Conservation (phyloP, 805 yeast species). For the Wickerhamomyces bovis region DNA sequence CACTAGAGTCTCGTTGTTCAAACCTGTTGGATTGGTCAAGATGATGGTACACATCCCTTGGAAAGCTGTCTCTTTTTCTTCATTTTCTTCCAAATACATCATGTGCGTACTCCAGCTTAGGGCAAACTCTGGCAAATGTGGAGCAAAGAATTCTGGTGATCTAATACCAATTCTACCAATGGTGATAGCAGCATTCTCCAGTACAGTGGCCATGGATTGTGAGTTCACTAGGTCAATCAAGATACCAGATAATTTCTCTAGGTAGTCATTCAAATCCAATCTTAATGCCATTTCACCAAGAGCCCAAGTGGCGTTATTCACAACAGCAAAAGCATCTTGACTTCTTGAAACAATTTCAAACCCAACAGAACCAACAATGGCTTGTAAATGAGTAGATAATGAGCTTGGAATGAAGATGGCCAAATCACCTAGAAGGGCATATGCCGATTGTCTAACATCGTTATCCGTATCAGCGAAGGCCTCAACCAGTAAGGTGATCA, state of each 20-base stretch:
- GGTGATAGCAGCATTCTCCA: conserved; percentile 86
- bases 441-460: conserved; percentile 92
- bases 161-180: conserved; percentile 77
- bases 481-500: conserved; percentile 58
- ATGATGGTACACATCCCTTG: conserved; percentile 75
- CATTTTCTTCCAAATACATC: conserved; percentile 64
- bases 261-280: conserved; percentile 43
- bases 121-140: conserved; percentile 52
- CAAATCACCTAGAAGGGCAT: conserved; percentile 87
- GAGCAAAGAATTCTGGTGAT: conserved; percentile 52
- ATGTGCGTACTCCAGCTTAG: conserved; percentile 68
- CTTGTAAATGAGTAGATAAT: conserved; percentile 36
- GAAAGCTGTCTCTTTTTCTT: conserved; percentile 84
- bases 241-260: conserved; percentile 46
- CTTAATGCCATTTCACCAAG: conserved; percentile 80
- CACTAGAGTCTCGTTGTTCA: conserved; percentile 45
- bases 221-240: conserved; percentile 56
- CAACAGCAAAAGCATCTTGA: conserved; percentile 51
- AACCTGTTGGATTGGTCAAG: conserved; percentile 57
- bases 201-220: conserved; percentile 54
- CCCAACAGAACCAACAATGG: conserved; percentile 59
- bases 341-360: conserved; percentile 55
- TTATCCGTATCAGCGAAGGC: conserved; percentile 70
- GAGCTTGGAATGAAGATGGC: conserved; percentile 45
- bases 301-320: conserved; percentile 92